A percentile compares a stretch with the other conserved stretches of the same genome.
Conservation (phyloP, 805 yeast genomes). For the Sugiyamaella mastotermitis region DNA sequence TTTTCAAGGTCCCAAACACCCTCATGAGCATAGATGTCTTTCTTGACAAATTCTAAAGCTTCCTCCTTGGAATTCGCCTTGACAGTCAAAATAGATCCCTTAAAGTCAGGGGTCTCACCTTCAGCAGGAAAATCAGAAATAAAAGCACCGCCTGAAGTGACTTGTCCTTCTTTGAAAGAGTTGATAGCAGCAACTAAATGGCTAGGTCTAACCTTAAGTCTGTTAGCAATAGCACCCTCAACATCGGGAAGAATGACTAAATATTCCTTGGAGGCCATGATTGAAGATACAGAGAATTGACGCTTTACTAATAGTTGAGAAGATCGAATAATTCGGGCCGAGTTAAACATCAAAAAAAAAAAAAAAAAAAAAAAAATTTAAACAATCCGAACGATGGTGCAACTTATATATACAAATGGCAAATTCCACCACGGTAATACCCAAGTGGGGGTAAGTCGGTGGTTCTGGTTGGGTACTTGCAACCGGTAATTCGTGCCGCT, state of each 20-base stretch:
- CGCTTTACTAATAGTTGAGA: conserved; percentile 1
- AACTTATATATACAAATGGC: no score
- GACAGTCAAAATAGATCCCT: conserved; percentile 62
- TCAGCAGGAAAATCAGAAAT: conserved; percentile 30
- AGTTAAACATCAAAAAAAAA: neutral
- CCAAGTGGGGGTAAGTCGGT: no score
- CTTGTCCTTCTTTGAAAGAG: conserved; percentile 30
- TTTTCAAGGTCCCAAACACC: conserved; percentile 75
- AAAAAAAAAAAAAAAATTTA: no score
- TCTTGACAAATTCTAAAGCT: conserved; percentile 54
- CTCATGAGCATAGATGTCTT: conserved; percentile 54
- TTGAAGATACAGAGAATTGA: conserved; percentile 1
- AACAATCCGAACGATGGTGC: no score
- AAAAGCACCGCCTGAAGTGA: conserved; percentile 36
- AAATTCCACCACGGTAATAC: no score
- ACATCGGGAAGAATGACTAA: conserved; percentile 65
- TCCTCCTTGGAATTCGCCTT: conserved; percentile 62
- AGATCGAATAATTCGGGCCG: neutral
- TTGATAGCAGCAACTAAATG: conserved; percentile 35
- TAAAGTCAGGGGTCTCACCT: conserved; percentile 37
- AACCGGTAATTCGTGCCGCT: no score
- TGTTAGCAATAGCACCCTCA: conserved; percentile 40
- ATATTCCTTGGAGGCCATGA: conserved; percentile 39
- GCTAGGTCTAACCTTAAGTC: conserved; percentile 35
- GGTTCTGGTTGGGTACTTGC: no score